These are phyloP conservation scores for Melastoma candidum DNA, from an alignment of 441 rosid species.

Conservation along the genomic window DNA sequence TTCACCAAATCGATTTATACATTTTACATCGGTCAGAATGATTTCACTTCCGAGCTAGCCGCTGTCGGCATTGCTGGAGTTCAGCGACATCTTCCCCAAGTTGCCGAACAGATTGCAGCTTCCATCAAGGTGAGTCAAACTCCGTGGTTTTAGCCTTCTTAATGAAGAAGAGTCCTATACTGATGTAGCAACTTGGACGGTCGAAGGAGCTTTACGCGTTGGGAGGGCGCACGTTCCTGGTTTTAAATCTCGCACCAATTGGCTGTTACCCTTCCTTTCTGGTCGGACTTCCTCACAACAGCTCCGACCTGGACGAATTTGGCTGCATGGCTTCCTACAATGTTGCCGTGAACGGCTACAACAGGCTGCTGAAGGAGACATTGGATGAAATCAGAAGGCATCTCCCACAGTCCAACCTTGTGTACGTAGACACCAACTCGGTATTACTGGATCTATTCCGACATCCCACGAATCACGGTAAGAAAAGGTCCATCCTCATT, in stretches of 20 bases:
- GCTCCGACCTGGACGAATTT: conserved; percentile 40
- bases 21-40: conserved; percentile 78
- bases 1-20: conserved; percentile 63
- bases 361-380: conserved; percentile 32
- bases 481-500: no score
- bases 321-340: conserved; percentile 58
- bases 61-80: conserved; percentile 39
- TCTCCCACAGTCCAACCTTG: conserved; percentile 33
- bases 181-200: no score
- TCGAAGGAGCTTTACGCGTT: conserved; percentile 37
- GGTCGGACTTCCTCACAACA: conserved; percentile 31
- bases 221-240: conserved; percentile 32
- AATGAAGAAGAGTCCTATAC: no score
- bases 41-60: conserved; percentile 63
- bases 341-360: conserved; percentile 47
- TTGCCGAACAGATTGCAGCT: conserved; percentile 42
- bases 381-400: conserved; percentile 26
- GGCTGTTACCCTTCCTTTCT: conserved; percentile 69
- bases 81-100: conserved; percentile 49
- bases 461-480: conserved; percentile 2
- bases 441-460: conserved; percentile 49
- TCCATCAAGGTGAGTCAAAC: conserved; percentile 34
- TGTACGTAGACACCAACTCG: conserved; percentile 27
- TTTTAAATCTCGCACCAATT: conserved; percentile 39
- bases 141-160: no score